Percentiles rank a stretch among this genome's conserved stretches.
Evolutionary conservation across 2,329 filamentous ascomycete species (phyloP).

Genomic region (Fonsecaea erecta): DNA sequence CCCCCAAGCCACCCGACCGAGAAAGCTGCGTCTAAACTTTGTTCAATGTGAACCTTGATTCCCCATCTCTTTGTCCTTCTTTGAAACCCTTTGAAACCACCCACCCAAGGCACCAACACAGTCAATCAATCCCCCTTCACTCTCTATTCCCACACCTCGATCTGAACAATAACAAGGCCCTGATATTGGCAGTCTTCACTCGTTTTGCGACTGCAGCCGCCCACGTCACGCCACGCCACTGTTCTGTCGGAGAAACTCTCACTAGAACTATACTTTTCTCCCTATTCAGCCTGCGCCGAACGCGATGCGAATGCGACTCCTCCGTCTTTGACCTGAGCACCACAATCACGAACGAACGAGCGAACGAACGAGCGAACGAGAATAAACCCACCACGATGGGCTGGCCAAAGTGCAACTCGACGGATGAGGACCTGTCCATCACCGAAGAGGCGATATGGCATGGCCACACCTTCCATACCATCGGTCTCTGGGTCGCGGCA

Average conservation of each 20-base stretch:
- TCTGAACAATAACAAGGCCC: background rate
- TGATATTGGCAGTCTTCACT: background rate
- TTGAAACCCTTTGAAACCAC: conserved; percentile 5
- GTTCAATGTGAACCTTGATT: background rate
- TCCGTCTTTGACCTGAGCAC: conserved; percentile 5
- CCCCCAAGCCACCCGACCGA: background rate
- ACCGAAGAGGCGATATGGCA: conserved; percentile 55
- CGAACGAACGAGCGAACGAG: too few relatives aligned
- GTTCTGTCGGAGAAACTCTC: background rate
- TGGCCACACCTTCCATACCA: conserved; percentile 60
- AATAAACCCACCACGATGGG: conserved; percentile 46
- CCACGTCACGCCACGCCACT: background rate
- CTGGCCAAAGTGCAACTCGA: conserved; percentile 58
- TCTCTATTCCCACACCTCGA: background rate
- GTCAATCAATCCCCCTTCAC: background rate
- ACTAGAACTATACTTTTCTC: background rate
- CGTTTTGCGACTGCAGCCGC: conserved; percentile 16
- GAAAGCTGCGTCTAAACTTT: conserved; percentile 6
- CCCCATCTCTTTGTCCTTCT: background rate
- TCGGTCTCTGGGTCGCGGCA: conserved; percentile 60
- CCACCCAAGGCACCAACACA: background rate
- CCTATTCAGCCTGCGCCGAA: conserved; percentile 3
- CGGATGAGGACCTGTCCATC: conserved; percentile 54
- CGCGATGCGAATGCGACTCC: conserved; percentile 18
- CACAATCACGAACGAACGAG: background rate